A percentile compares a stretch with the other conserved stretches of the same genome.
Conservation (phyloP, 2,329 filamentous ascomycete genomes). For the Atkinsonella hypoxylon region DNA sequence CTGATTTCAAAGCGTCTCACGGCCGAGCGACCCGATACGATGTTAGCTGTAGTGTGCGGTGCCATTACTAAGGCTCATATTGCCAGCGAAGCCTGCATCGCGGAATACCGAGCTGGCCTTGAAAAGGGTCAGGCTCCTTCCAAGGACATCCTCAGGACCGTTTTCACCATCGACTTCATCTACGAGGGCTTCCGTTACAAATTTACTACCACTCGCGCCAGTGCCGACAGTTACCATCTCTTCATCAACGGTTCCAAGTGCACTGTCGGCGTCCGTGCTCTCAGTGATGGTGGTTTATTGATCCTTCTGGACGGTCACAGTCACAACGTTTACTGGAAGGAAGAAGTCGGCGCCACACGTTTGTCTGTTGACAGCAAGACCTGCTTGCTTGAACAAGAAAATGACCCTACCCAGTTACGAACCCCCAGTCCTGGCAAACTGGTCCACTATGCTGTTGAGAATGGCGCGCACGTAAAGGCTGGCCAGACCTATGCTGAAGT, state of each 20-base stretch:
- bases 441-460: conserved; percentile 95
- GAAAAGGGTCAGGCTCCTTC: conserved; percentile 96
- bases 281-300: conserved; percentile 87
- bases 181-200: conserved; percentile 96
- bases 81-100: conserved; percentile 79
- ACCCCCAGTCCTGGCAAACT: conserved; percentile 94
- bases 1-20: conserved; percentile 96
- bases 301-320: conserved; percentile 84
- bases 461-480: conserved; percentile 82
- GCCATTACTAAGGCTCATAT: conserved; percentile 91
- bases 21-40: conserved; percentile 85
- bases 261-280: conserved; percentile 79
- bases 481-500: conserved; percentile 93
- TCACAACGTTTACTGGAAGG: conserved; percentile 99
- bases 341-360: conserved; percentile 91
- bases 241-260: conserved; percentile 99
- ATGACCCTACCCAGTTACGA: conserved; percentile 92
- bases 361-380: conserved; percentile 97
- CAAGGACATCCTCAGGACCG: conserved; percentile 94
- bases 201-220: conserved; percentile 91
- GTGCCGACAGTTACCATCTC: conserved; percentile 85
- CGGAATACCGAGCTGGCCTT: conserved; percentile 75
- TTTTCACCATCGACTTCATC: conserved; percentile 97
- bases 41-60: conserved; percentile 89
- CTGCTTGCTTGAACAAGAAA: conserved; percentile 94